Base-by-base conservation (phyloP, 768 basidiomycete species). In the Amyloporia xantha region DNA sequence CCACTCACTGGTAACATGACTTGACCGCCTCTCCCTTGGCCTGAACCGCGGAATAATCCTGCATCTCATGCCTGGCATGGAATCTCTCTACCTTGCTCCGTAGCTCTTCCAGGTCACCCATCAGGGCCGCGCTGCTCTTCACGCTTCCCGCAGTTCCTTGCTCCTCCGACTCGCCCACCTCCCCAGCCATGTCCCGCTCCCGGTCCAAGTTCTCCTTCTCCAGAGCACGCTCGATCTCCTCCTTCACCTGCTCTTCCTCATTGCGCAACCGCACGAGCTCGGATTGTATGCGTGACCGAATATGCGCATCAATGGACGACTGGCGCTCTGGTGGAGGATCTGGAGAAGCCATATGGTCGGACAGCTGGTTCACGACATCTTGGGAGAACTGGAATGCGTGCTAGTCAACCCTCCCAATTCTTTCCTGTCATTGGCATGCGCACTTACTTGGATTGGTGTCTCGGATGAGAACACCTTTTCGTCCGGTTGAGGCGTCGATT, bases 191-290 rank as follows among this genome's bases (percentile, higher is more conserved):
- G 23, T 66, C 64, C 55, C 71, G 74, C 67, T 92, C 90, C 49
- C 77, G 75, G 64, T 91, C 86, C 44, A 93, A 65, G 66, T 93
- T 94, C 70, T 93, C 91, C 69, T 82, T 85, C 71, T 93, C 86
- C 41, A 94, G 71, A 1, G 86, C 88, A 26, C 63, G 70, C 59
- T 88, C 84, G 27, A 94, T 91, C 68, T 90, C 78, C 41, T 72
- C 68, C 37, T 76, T 79, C 10, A 94, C 82, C 28, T 70, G 63
- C 51, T 80, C 79, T 63, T 91, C 90, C 59, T 89, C 81, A 24
- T 73, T 68, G 26, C 77, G 81, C 54, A 93, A 70, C 35, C 75
- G 76, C 24, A 73, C 65, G 15, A 91, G 69, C 63, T 91, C 89
- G 35, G 71, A 71, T 37, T 81, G 74, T 51, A 94, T 92, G 36